phyloP scores from a whole-genome alignment of 2,329 filamentous ascomycete species.

The Bipolaris cookei region DNA sequence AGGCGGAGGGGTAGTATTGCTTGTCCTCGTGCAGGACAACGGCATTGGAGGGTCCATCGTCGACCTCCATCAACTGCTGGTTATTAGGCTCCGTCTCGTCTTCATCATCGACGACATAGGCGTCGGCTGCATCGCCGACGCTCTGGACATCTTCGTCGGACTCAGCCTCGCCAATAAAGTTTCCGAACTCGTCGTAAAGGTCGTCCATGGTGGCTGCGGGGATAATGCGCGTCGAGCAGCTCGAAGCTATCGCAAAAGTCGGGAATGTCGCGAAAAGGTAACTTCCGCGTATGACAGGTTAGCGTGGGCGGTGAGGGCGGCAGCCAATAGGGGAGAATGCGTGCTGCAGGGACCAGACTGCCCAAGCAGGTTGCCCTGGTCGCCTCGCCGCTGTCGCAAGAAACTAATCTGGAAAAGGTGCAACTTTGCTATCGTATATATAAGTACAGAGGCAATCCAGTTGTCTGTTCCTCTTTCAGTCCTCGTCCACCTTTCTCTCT shows the following conservation, averaged over 20 bases:
- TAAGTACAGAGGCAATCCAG: neutral
- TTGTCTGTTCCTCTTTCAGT: constrained; percentile 4
- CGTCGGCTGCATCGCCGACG: constrained; percentile 75
- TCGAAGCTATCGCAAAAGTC: constrained; percentile 40
- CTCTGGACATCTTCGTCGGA: constrained; percentile 87
- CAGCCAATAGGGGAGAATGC: constrained; percentile 24
- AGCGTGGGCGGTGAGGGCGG: constrained; percentile 32
- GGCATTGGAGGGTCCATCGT: constrained; percentile 91
- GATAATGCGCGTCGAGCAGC: constrained; percentile 27
- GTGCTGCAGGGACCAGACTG: constrained; percentile 25
- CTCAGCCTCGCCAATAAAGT: constrained; percentile 95
- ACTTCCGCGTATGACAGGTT: constrained; percentile 16
- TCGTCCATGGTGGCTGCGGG: constrained; percentile 75
- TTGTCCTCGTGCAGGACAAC: constrained; percentile 99
- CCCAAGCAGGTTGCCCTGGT: constrained; percentile 6
- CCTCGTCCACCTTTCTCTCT: constrained; percentile 10
- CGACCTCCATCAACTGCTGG: constrained; percentile 92
- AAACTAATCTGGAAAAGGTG: constrained; percentile 29
- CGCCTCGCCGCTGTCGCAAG: constrained; percentile 13
- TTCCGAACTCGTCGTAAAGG: constrained; percentile 98
- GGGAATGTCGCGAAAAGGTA: constrained; percentile 27
- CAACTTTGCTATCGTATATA: constrained; percentile 11
- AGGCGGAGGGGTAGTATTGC: constrained; percentile 98
- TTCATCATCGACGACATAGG: constrained; percentile 69
- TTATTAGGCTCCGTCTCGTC: constrained; percentile 59